Evolutionary conservation across 2,329 filamentous ascomycete genomes (phyloP), one percentile per base, ranked within the genome.

Genomic region (Phialophora expanda): DNA sequence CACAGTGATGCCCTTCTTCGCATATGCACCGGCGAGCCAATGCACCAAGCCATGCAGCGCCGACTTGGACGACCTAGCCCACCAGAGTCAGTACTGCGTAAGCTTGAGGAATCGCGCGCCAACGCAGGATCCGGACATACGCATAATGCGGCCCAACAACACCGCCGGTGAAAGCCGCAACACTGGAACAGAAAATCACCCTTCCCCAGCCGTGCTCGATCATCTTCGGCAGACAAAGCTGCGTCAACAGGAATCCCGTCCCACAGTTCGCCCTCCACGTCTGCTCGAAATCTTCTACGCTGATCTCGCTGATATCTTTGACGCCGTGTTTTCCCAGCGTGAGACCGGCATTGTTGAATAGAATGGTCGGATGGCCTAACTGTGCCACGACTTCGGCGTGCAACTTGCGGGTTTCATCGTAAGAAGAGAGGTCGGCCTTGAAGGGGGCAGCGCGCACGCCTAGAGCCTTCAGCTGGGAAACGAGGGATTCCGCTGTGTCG

Each of bases 151-250:
- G 86, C 26, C 86, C 86, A 70, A 89, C 89, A 65, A 89, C 85
- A 1, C 87, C 87, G 11, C 85, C 87, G 0, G 87, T 87, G 48
- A 85, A 82, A 0, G 83, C 86, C 9, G 87, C 86, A 66, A 89
- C 87, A 50, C 85, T 88, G 8, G 85, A 87, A 68, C 89, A 83
- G 70, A 87, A 88, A 54, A 89, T 79, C 71, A 90, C 85, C 4
- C 88, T 80, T 1, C 88, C 88, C 87, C 87, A 90, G 22, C 78
- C 75, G 71, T 84, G 82, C 22, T 76, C 74, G 65, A 84, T 82
- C 87, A 90, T 90, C 60, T 83, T 80, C 62, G 86, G 84, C 4
- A 89, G 82, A 50, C 83, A 81, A 6, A 85, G 81, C 74, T 89
- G 88, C 4, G 83, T 82, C 0, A 90, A 80, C 48, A 89, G 78